Percentiles rank a stretch among this genome's conserved stretches.
phyloP scores from a whole-genome alignment of 1,284 basidiomycete species.

The Apiotrichum montevideense region DNA sequence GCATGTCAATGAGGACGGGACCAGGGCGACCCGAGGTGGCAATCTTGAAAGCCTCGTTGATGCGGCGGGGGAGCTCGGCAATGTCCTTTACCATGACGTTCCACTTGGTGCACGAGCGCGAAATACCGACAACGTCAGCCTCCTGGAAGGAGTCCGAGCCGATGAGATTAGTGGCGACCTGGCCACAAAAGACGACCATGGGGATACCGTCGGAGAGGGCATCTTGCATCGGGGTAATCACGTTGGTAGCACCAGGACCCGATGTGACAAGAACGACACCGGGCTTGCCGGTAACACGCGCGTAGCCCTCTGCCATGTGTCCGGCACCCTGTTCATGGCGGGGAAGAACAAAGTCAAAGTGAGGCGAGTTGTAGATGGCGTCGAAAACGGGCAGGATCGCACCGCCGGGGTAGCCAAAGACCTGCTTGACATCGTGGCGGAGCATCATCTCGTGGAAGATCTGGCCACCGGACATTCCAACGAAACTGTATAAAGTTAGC shows the following conservation, averaged over 20 bases:
- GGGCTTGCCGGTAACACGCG: conserved; percentile 93
- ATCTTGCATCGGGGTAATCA: conserved; percentile 97
- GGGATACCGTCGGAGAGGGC: conserved; percentile 92
- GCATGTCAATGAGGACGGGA: conserved; percentile 93
- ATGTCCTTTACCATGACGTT: conserved; percentile 99
- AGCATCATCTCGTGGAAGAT: conserved; percentile 99
- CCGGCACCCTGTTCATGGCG: conserved; percentile 97
- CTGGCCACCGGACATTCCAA: conserved; percentile 90
- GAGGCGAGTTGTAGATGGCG: conserved; percentile 92
- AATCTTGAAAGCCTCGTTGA: conserved; percentile 99
- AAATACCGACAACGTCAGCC: conserved; percentile 94
- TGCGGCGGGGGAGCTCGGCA: conserved; percentile 83
- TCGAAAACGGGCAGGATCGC: conserved; percentile 98
- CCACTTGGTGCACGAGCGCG: conserved; percentile 96
- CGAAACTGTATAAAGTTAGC: conserved; percentile 54
- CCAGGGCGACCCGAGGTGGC: conserved; percentile 94
- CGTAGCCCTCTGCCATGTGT: conserved; percentile 98
- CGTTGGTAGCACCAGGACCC: conserved; percentile 95
- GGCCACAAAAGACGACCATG: conserved; percentile 90
- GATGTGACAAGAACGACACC: conserved; percentile 97
- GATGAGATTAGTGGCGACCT: conserved; percentile 96
- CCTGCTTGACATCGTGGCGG: conserved; percentile 88
- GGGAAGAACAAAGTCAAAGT: conserved; percentile 94
- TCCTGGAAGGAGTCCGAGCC: conserved; percentile 98
- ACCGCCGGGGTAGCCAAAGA: conserved; percentile 97